phyloP scores from a whole-genome alignment of 2,329 filamentous ascomycete genomes.

The Trichoderma koningiopsis region DNA sequence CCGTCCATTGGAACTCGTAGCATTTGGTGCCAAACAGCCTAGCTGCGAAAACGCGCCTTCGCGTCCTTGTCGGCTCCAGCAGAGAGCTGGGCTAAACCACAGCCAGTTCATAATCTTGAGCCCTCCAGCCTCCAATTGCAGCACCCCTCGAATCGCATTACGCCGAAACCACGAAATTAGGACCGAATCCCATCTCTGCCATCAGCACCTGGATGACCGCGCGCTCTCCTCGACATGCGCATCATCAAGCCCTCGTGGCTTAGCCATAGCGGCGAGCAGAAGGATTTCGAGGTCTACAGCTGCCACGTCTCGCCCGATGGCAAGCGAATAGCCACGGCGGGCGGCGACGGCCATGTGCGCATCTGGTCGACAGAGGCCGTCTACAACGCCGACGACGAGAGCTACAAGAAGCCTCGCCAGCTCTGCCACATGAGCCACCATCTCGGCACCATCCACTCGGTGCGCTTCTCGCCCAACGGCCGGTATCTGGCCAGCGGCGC shows the following conservation, averaged over 20 bases:
- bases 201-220: slow-evolving; percentile 24
- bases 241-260: slow-evolving; percentile 96
- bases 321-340: slow-evolving; percentile 86
- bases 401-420: slow-evolving; percentile 80
- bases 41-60: slow-evolving; percentile 20
- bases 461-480: slow-evolving; percentile 93
- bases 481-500: slow-evolving; percentile 95
- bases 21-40: slow-evolving; percentile 6
- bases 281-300: slow-evolving; percentile 98
- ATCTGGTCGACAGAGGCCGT: slow-evolving; percentile 98
- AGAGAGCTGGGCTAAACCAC: background rate
- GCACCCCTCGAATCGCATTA: background rate
- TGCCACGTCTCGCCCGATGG: slow-evolving; percentile 97
- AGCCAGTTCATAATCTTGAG: background rate
- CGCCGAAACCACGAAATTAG: background rate
- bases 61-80: slow-evolving; percentile 1
- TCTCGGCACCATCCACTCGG: slow-evolving; percentile 94
- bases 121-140: background rate
- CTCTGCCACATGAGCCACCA: slow-evolving; percentile 98
- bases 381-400: slow-evolving; percentile 72
- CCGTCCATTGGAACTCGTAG: background rate
- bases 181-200: background rate
- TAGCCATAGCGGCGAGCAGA: slow-evolving; percentile 94
- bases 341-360: slow-evolving; percentile 95
- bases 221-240: slow-evolving; percentile 58